Conservation (phyloP, 1,284 basidiomycete genomes). For the Marasmius oreades region DNA sequence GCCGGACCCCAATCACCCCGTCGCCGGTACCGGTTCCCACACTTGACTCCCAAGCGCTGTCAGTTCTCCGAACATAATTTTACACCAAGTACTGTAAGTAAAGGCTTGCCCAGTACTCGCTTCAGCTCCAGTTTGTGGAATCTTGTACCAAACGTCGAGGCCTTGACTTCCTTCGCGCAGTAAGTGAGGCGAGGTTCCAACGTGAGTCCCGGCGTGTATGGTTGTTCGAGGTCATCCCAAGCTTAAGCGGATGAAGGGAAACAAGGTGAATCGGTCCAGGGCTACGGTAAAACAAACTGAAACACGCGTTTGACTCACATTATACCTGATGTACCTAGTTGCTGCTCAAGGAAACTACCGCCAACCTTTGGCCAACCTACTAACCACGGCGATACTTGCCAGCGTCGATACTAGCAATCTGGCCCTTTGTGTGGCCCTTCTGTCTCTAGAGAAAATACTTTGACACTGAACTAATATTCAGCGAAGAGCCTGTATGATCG, state of each 20-base stretch:
- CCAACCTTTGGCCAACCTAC: conserved; percentile 34
- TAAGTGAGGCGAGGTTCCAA: conserved; percentile 11
- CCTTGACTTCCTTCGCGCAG: neutral
- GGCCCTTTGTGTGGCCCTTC: too few relatives aligned
- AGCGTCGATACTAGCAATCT: too few relatives aligned
- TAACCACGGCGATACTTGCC: conserved; percentile 28
- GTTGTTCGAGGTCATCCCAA: conserved; percentile 29
- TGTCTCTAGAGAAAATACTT: too few relatives aligned
- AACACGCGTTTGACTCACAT: conserved; percentile 24
- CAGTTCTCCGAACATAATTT: too few relatives aligned
- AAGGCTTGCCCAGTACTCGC: too few relatives aligned
- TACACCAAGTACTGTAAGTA: too few relatives aligned
- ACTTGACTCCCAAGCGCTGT: neutral
- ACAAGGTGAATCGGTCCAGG: neutral
- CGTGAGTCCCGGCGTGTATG: neutral
- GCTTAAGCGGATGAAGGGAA: conserved; percentile 27
- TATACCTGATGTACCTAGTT: conserved; percentile 39
- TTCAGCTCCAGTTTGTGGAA: conserved; percentile 17
- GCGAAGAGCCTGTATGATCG: too few relatives aligned
- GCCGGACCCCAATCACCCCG: neutral
- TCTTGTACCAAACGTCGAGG: neutral
- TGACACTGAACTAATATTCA: too few relatives aligned
- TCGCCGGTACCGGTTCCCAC: neutral
- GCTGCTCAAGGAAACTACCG: conserved; percentile 32
- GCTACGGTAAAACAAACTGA: neutral